Conservation (phyloP, 257 asterid species). For the Apocynum venetum region DNA sequence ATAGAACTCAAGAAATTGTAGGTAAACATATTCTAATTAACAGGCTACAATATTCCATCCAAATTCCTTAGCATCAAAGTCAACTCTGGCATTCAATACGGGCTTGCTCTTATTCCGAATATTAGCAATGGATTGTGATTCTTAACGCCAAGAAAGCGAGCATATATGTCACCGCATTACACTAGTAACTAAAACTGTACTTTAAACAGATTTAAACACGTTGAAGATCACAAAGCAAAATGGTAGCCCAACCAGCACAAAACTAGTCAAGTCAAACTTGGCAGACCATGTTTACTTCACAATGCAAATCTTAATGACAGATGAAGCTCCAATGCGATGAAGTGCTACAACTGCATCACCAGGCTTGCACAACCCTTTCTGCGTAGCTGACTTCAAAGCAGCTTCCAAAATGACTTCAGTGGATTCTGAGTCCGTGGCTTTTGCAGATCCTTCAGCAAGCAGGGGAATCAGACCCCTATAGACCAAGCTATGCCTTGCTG, state of each 20-base stretch:
- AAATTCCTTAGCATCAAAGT: background rate
- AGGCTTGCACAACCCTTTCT: slow-evolving; percentile 53
- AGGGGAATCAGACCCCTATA: slow-evolving; percentile 76
- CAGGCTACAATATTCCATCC: background rate
- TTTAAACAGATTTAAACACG: background rate
- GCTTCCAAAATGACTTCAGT: slow-evolving; percentile 69
- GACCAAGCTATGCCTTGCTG: slow-evolving; percentile 80
- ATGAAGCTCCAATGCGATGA: slow-evolving; percentile 69
- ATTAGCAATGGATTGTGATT: background rate
- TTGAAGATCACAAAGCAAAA: background rate
- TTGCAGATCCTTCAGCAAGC: slow-evolving; percentile 79
- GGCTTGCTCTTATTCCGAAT: background rate
- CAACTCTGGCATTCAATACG: background rate
- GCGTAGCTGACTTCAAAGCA: slow-evolving; percentile 47
- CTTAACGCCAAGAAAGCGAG: background rate
- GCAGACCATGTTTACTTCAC: slow-evolving; percentile 42
- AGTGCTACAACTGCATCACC: slow-evolving; percentile 82
- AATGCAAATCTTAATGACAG: slow-evolving; percentile 70
- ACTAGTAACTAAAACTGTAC: background rate
- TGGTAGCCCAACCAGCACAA: background rate
- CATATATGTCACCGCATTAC: background rate
- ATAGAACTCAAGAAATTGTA: background rate
- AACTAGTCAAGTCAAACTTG: slow-evolving; percentile 3
- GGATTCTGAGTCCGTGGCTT: slow-evolving; percentile 71
- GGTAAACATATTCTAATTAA: background rate